Evolutionary conservation across 169 alveolate genomes (phyloP), one percentile per base, ranked within the genome.

Genomic region (Eimeria praecox): DNA sequence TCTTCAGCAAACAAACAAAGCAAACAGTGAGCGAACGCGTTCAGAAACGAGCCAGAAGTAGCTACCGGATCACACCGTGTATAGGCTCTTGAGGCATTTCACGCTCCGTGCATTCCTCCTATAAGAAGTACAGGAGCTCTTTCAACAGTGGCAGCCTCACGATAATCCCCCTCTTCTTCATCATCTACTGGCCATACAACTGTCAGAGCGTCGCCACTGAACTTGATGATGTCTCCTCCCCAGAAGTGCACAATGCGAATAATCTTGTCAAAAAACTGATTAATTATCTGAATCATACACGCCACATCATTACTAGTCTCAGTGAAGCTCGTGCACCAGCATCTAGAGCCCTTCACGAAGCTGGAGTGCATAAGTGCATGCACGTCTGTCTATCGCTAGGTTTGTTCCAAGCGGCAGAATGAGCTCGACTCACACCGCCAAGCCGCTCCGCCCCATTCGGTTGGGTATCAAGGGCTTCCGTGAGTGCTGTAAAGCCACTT

Each of bases 121-220:
- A 46, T 6, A 10, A 40, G n/a, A 42, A 22, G 3, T 44, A n/a
- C 44, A 49, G 46, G n/a, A 44, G 64, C 54, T 40, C 9, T 6
- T 22, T 24, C 89, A 30, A 20, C n/a, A 27, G 10, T 49, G 44
- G 88, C 44, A 40, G 44, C 49, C 75, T 52, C 87, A 69, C 87
- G n/a, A 52, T 40, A 59, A 27, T 49, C 88, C 33, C 35, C 95
- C 20, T 71, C 59, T 14, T 56, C 92, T 35, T 95, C 97, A 54
- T 97, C 99, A 82, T 97, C 98, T 4, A 97, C 98, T n/a, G 98
- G 98, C 98, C 98, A 98, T 49, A 98, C 97, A 40, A 97, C 97
- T 44, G 97, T 97, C 89, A 98, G 83, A 24, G 98, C 99, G 75
- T 95, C 98, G 16, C 99, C 99, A 77, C 97, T 96, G 95, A 98